A percentile compares a stretch with the other conserved stretches of the same genome.
Evolutionary conservation across 1,139 yeast genomes (phyloP).

Genomic region (Magnusiomyces suaveolens): DNA sequence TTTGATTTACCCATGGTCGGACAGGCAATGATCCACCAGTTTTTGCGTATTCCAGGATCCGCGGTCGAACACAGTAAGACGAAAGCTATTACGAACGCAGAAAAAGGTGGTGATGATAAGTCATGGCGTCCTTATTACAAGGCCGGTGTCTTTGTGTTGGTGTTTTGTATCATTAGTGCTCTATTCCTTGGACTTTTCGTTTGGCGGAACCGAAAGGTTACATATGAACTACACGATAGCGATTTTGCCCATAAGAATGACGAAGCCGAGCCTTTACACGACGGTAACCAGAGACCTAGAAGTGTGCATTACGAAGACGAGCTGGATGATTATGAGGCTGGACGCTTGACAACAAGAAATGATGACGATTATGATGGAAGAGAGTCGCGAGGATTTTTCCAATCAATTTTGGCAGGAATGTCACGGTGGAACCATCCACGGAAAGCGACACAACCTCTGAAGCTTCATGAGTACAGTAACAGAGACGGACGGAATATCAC

Average conservation of each 20-base stretch:
- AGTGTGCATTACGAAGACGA: slow-evolving; percentile 16
- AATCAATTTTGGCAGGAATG: slow-evolving; percentile 10
- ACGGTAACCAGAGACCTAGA: neutral
- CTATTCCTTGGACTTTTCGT: slow-evolving; percentile 23
- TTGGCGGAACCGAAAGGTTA: slow-evolving; percentile 20
- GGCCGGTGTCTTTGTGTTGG: slow-evolving; percentile 34
- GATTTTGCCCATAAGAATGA: slow-evolving; percentile 1
- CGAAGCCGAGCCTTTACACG: neutral
- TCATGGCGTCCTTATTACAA: slow-evolving; percentile 32
- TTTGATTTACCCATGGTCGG: slow-evolving; percentile 65
- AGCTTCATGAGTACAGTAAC: neutral
- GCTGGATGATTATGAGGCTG: slow-evolving; percentile 9
- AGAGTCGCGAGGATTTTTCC: slow-evolving; percentile 9
- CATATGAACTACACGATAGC: neutral
- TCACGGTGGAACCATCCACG: slow-evolving; percentile 12
- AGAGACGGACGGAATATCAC: neutral
- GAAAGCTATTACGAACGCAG: slow-evolving; percentile 9
- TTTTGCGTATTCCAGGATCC: slow-evolving; percentile 13
- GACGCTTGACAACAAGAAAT: slow-evolving; percentile 1
- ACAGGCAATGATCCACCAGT: slow-evolving; percentile 44
- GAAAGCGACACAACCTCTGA: neutral
- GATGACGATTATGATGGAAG: slow-evolving; percentile 6
- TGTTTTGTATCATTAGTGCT: slow-evolving; percentile 27
- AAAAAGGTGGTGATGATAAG: slow-evolving; percentile 17
- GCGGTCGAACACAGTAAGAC: neutral